Evolutionary conservation across 305 asterid species (phyloP), one percentile per base, ranked within the genome.

Genomic region (Plantago coronopus): DNA sequence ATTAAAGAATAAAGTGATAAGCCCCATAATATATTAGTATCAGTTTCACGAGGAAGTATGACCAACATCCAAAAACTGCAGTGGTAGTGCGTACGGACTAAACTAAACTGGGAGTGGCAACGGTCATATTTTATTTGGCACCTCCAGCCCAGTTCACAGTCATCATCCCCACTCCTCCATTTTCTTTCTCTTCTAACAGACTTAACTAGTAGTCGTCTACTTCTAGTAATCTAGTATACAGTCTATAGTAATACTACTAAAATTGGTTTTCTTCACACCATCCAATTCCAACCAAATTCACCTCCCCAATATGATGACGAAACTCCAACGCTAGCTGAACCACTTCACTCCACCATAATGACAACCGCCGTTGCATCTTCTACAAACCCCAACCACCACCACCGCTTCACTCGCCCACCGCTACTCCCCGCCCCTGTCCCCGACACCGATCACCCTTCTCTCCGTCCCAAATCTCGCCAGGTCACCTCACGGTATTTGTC

Each of bases 401-500:
- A 18, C 58, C 84, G 56, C 77, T 47, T 67, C 74, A 51, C 63
- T 72, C 80, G 22, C 78, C 75, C 89, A 50, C 83, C 78, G 69
- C 86, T 88, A 66, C 61, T 81, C 77, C 71, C 75, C 64, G 85
- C 84, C 15, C 70, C 95, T 3, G 96, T 75, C 14, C 60, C 79
- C 59, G 82, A 70, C 59, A 88, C 82, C 71, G 85, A 73, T 54
- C 79, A 73, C 37, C 57, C 34, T 0, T 69, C 78, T 2, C 80
- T 83, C 55, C 79, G 79, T 25, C 85, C 80, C 70, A 63, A 69
- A 37, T 8, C 82, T 22, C 85, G 83, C 29, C 83, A 84, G 57
- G 83, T 87, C 48, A 66, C 79, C 49, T 84, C 94, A 1, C 84
- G 97, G 54, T 87, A 82, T 72, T 48, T 83, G 45, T 76, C 90